phyloP scores from a whole-genome alignment of 306 rosid genomes.

The Pachyrhizus erosus region DNA sequence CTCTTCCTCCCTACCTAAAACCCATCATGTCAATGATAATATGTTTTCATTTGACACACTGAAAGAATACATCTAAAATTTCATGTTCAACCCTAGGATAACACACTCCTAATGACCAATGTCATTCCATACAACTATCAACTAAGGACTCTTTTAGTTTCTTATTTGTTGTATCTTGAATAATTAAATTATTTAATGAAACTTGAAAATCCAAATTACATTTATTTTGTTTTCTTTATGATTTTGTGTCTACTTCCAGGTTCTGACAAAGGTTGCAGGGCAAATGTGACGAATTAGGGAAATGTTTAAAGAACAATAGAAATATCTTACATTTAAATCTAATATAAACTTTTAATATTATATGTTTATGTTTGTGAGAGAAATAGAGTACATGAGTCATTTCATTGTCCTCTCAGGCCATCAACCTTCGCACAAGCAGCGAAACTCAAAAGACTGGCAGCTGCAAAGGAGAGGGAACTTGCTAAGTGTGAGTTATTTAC shows the following conservation, averaged over 20 bases:
- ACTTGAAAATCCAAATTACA: neutral
- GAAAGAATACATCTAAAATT: neutral
- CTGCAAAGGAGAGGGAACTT: constrained; percentile 89
- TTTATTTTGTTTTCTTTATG: constrained; percentile 2
- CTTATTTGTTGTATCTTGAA: neutral
- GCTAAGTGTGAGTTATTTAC: constrained; percentile 66
- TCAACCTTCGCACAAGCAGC: constrained; percentile 95
- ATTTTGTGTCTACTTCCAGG: constrained; percentile 4
- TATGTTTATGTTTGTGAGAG: neutral
- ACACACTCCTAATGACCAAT: neutral
- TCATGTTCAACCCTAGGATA: neutral
- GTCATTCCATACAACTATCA: neutral
- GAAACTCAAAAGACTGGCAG: constrained; percentile 78
- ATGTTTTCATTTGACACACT: neutral
- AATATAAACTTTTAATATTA: constrained; percentile 17
- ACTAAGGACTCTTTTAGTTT: neutral
- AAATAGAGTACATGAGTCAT: constrained; percentile 10
- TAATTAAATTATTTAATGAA: constrained; percentile 17
- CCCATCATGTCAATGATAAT: neutral
- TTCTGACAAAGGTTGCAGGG: neutral
- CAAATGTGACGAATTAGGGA: neutral
- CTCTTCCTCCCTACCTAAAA: neutral
- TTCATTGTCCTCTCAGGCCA: constrained; percentile 61
- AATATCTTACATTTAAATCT: neutral
- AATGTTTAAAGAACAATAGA: neutral